Conservation (phyloP, 2,329 filamentous ascomycete species). For the Ceratocystis diversiconidia region DNA sequence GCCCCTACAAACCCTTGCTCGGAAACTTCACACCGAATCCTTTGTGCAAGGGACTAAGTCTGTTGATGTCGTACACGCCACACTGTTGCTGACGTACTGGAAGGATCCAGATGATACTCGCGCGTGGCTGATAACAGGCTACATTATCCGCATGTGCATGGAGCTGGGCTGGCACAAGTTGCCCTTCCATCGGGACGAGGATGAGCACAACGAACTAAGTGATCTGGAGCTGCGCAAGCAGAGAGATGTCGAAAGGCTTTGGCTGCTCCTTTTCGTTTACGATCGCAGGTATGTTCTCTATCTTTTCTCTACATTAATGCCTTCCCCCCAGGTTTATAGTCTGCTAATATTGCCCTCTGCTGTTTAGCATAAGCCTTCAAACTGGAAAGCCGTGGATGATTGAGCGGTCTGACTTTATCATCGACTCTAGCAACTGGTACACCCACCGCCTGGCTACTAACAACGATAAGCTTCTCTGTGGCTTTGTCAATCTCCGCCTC, state of each 20-base stretch:
- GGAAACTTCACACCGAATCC: slow-evolving; percentile 23
- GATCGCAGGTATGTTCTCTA: slow-evolving; percentile 25
- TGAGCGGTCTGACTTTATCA: slow-evolving; percentile 27
- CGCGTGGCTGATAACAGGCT: slow-evolving; percentile 29
- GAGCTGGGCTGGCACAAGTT: slow-evolving; percentile 28
- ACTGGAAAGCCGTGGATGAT: slow-evolving; percentile 32
- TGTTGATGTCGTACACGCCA: slow-evolving; percentile 28
- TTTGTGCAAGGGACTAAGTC: slow-evolving; percentile 27
- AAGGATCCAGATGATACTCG: slow-evolving; percentile 30
- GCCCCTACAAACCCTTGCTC: slow-evolving; percentile 18
- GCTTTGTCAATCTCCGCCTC: slow-evolving; percentile 27
- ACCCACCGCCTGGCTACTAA: slow-evolving; percentile 23
- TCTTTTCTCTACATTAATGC: background rate
- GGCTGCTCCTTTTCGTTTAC: slow-evolving; percentile 29
- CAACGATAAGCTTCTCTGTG: slow-evolving; percentile 27
- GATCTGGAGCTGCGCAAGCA: slow-evolving; percentile 22
- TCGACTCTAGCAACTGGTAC: slow-evolving; percentile 27
- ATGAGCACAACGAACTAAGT: background rate
- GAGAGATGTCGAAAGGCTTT: slow-evolving; percentile 27
- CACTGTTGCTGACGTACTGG: slow-evolving; percentile 30
- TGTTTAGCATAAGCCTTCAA: slow-evolving; percentile 28
- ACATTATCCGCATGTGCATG: slow-evolving; percentile 29
- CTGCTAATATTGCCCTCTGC: background rate
- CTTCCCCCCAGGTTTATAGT: background rate
- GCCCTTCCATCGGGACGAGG: slow-evolving; percentile 14